Evolutionary conservation across 768 basidiomycete species (phyloP), one percentile per base, ranked within the genome.

Genomic region (Gymnopilus junonius): DNA sequence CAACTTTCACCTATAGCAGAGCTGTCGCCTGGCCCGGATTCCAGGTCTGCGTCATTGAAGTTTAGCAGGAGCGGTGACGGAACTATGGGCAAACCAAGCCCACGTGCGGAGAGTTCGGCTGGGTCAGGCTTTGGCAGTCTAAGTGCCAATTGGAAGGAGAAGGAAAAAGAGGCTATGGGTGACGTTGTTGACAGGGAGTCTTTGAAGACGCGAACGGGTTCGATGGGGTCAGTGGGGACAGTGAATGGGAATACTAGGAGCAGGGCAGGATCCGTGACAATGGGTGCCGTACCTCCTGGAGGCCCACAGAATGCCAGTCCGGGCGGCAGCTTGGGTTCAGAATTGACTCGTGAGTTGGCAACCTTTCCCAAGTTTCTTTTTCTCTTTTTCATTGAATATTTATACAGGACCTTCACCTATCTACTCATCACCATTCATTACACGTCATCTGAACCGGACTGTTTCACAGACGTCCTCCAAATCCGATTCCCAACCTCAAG

Each of bases 1-100:
- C 88, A 83, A 46, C 81, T 90, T 37, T 89, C 89, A 1, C 88
- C 90, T 0, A 90, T 91, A 40, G 81, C 80, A 8, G 90, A 90
- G 73, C 83, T 83, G 65, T 88, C 88, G 12, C 58, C 58, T n/a
- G 53, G 59, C 20, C 59, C 56, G 11, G 69, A 65, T 6, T 43
- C 68, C 6, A 62, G 66, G 17, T 67, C 69, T 35, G 62, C 66
- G 43, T 64, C 70, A 54, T 61, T 69, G 57, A 61, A 51, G 34
- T 66, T 67, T 63, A 64, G 57, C 3, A 59, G 58, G 25, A 55
- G 55, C 37, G 58, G 54, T 3, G 64, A 55, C 34, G 59, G 46
- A 14, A 65, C 51, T 40, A 39, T 29, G 17, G 56, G 61, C 25
- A 66, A 61, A 39, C 61, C 65, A 15, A 70, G 69, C 57, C 65